Conservation (phyloP, 352 stramenopile species). For the Peronosclerospora sorghi region DNA sequence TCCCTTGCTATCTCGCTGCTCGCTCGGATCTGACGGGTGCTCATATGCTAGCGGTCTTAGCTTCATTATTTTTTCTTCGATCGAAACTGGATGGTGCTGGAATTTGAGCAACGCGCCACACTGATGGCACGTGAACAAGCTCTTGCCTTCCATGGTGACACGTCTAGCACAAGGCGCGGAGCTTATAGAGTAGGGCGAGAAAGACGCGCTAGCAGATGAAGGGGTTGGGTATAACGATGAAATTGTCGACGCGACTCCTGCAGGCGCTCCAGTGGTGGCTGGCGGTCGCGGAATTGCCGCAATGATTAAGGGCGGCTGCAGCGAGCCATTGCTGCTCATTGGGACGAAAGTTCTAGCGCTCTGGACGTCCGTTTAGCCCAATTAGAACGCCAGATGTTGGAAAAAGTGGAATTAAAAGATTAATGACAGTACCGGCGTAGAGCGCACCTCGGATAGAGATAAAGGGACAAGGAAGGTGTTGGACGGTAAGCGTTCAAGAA, state of each 20-base stretch:
- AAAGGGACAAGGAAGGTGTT: too few species aligned
- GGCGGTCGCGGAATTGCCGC: conserved; percentile 15
- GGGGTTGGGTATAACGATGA: conserved; percentile 8
- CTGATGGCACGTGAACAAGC: conserved; percentile 63
- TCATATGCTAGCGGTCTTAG: conserved; percentile 35
- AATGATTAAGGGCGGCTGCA: conserved; percentile 19
- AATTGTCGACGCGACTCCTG: not conserved
- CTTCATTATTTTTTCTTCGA: conserved; percentile 54
- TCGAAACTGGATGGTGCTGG: conserved; percentile 39
- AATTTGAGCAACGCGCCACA: conserved; percentile 69
- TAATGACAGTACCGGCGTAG: too few species aligned
- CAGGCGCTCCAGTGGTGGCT: conserved; percentile 4
- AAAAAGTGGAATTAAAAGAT: too few species aligned
- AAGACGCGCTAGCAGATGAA: conserved; percentile 13
- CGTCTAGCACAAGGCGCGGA: conserved; percentile 10
- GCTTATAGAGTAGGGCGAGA: conserved; percentile 20
- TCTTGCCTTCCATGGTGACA: conserved; percentile 61
- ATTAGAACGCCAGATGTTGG: not conserved
- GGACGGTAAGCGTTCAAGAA: too few species aligned
- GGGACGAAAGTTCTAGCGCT: conserved; percentile 1
- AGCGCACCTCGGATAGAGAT: too few species aligned
- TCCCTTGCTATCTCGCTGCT: conserved; percentile 12
- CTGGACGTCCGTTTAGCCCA: not conserved
- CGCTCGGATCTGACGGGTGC: conserved; percentile 11
- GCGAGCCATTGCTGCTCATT: conserved; percentile 19